A percentile compares a stretch with the other conserved stretches of the same genome.
Evolutionary conservation across 331 rosid genomes (phyloP).

Genomic region (Erythrophleum ivorense): DNA sequence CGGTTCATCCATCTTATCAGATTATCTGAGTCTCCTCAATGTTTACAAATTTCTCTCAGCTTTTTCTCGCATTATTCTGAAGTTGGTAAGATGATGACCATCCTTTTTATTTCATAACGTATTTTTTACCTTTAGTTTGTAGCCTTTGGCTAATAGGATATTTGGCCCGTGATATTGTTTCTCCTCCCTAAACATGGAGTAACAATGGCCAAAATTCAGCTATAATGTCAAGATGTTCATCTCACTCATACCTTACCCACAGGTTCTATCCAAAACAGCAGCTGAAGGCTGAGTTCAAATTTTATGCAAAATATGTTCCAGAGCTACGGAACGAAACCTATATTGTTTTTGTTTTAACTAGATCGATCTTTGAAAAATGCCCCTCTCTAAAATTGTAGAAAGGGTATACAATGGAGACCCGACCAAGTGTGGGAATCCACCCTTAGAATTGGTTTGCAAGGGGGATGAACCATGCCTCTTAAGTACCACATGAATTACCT

Average conservation of each 20-base stretch:
- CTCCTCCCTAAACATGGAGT: neutral
- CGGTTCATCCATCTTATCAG: neutral
- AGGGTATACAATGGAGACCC: neutral
- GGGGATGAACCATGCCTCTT: too few relatives aligned
- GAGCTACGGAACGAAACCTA: neutral
- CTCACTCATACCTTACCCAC: neutral
- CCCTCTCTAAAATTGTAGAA: neutral
- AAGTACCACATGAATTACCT: too few relatives aligned
- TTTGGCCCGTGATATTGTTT: neutral
- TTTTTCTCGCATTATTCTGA: neutral
- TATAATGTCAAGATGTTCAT: neutral
- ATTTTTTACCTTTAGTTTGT: neutral
- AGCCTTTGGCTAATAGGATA: neutral
- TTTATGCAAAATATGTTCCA: too few relatives aligned
- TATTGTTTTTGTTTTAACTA: neutral
- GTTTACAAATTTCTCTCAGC: neutral
- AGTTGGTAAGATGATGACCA: neutral
- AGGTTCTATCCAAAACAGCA: neutral
- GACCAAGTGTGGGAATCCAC: too few relatives aligned
- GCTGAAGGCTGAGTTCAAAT: neutral
- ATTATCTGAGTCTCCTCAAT: constrained; percentile 10
- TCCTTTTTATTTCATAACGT: neutral
- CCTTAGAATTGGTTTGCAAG: too few relatives aligned
- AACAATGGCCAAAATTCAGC: neutral
- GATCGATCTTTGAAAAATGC: neutral